Evolutionary conservation across 1,284 basidiomycete genomes (phyloP).

Genomic region (Hemileia vastatrix): DNA sequence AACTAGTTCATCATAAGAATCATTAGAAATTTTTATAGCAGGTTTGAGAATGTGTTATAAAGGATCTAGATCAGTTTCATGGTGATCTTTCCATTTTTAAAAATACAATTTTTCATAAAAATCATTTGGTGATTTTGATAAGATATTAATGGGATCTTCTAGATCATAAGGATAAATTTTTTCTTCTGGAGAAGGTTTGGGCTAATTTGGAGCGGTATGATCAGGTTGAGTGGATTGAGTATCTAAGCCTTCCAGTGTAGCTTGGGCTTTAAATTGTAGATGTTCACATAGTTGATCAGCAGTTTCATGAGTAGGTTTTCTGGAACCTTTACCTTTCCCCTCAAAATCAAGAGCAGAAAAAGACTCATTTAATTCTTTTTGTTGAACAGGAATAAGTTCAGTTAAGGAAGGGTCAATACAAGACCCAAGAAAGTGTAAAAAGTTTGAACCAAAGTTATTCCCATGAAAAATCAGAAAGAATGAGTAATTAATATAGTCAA

Average conservation of each 20-base stretch:
- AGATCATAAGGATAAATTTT: conserved; percentile 67
- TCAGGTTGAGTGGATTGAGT: conserved; percentile 21
- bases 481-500: background rate
- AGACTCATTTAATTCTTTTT: conserved; percentile 83
- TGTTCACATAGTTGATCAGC: conserved; percentile 63
- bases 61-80: conserved; percentile 73
- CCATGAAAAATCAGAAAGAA: conserved; percentile 46
- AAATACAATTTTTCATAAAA: conserved; percentile 67
- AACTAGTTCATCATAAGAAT: conserved; percentile 58
- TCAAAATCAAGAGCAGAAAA: conserved; percentile 75
- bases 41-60: conserved; percentile 64
- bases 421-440: conserved; percentile 83
- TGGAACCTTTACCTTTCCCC: conserved; percentile 66
- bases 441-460: conserved; percentile 61
- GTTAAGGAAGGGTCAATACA: conserved; percentile 71
- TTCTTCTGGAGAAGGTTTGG: conserved; percentile 43
- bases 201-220: conserved; percentile 14
- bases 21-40: conserved; percentile 65
- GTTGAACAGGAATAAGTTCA: conserved; percentile 96
- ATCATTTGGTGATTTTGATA: conserved; percentile 62
- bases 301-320: conserved; percentile 70
- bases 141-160: conserved; percentile 70
- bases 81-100: conserved; percentile 95
- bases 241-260: conserved; percentile 35
- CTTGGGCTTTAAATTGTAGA: conserved; percentile 29